These are phyloP conservation scores for Xylogone sp. DNA, from an alignment of 2,329 filamentous ascomycete genomes.

Conservation along the genomic window DNA sequence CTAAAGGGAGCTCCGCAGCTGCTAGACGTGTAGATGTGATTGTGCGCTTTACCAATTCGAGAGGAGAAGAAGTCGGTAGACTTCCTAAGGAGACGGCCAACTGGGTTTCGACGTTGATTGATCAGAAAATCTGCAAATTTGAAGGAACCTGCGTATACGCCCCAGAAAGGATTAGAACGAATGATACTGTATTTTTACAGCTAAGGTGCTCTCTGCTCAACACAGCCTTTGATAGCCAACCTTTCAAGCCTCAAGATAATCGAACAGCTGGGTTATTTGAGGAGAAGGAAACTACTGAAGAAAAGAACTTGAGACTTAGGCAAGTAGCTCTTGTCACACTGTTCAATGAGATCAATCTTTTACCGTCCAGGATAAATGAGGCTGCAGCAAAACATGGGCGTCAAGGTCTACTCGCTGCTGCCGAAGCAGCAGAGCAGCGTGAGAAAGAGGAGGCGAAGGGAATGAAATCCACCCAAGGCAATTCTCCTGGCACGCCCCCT, in stretches of 20 bases:
- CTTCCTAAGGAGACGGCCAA: slow-evolving; percentile 81
- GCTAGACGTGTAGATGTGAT: slow-evolving; percentile 74
- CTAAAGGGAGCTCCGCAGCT: slow-evolving; percentile 36
- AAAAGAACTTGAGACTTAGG: slow-evolving; percentile 75
- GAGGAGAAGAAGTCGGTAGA: slow-evolving; percentile 79
- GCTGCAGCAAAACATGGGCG: slow-evolving; percentile 74
- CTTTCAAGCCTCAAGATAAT: slow-evolving; percentile 64
- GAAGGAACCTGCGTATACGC: slow-evolving; percentile 87
- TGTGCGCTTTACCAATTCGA: slow-evolving; percentile 81
- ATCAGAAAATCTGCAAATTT: slow-evolving; percentile 84
- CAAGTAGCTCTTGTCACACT: slow-evolving; percentile 87
- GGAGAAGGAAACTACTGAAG: slow-evolving; percentile 79
- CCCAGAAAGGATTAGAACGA: slow-evolving; percentile 78
- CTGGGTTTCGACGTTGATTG: slow-evolving; percentile 90
- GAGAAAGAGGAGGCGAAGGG: slow-evolving; percentile 48
- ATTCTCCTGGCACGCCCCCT: slow-evolving; percentile 42
- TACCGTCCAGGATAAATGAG: slow-evolving; percentile 71
- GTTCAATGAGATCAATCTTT: slow-evolving; percentile 82
- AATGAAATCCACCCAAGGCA: slow-evolving; percentile 9
- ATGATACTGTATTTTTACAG: slow-evolving; percentile 93
- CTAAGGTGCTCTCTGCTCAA: slow-evolving; percentile 72
- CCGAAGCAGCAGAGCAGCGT: slow-evolving; percentile 79
- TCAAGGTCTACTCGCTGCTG: slow-evolving; percentile 81
- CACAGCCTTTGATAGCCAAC: slow-evolving; percentile 65
- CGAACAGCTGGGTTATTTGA: slow-evolving; percentile 73